These are phyloP conservation scores for Phylloporus sp. DNA, from an alignment of 768 basidiomycete species.

Conservation along the genomic window DNA sequence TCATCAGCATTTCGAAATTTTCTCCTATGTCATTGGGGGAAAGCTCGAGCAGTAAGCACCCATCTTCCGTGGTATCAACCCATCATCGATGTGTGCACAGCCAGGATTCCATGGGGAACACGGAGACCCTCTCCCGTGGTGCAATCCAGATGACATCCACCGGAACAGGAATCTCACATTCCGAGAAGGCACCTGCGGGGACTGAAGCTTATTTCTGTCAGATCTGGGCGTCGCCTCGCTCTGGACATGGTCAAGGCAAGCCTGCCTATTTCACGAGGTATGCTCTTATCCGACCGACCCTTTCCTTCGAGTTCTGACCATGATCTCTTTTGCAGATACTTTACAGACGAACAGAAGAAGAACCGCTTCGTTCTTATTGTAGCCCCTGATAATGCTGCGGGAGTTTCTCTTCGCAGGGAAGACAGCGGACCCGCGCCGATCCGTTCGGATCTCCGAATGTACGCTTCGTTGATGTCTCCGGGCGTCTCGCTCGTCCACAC, in stretches of 20 bases:
- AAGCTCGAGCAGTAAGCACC: conserved; percentile 71
- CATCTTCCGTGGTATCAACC: not conserved
- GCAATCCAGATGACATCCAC: conserved; percentile 89
- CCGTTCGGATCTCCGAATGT: conserved; percentile 61
- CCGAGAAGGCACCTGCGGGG: conserved; percentile 53
- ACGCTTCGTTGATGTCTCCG: conserved; percentile 66
- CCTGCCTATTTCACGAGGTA: conserved; percentile 85
- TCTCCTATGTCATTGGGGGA: conserved; percentile 78
- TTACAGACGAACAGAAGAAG: conserved; percentile 75
- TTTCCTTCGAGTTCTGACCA: not conserved
- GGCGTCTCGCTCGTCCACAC: conserved; percentile 49
- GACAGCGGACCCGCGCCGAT: conserved; percentile 78
- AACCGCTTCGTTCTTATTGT: conserved; percentile 71
- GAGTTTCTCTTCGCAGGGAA: conserved; percentile 59
- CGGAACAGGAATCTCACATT: conserved; percentile 88
- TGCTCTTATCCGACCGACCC: not conserved
- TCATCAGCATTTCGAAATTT: conserved; percentile 87
- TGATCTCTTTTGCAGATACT: conserved; percentile 42
- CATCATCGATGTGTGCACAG: conserved; percentile 32
- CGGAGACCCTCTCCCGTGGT: conserved; percentile 83
- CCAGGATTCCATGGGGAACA: conserved; percentile 89
- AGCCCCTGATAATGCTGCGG: conserved; percentile 58
- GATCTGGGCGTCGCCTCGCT: conserved; percentile 58
- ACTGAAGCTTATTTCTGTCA: conserved; percentile 57
- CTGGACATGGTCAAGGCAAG: conserved; percentile 19